Percentiles rank a stretch among this genome's conserved stretches.
Conservation (phyloP, 2,329 filamentous ascomycete genomes). For the Hymenotorrendiella dingleyae region DNA sequence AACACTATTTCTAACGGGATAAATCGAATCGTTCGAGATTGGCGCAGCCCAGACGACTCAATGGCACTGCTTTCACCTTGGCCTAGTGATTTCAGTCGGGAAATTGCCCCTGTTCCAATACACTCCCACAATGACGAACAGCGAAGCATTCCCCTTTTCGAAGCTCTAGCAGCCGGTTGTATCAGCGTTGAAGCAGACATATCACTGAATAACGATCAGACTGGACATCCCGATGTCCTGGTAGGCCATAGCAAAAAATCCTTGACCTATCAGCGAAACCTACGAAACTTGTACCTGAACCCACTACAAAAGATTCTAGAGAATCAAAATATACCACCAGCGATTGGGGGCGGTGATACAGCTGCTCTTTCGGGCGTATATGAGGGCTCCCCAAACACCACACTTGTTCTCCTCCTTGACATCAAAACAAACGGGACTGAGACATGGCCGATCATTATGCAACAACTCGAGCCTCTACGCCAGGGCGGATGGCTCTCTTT, state of each 20-base stretch:
- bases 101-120: constrained; percentile 7
- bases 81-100: constrained; percentile 9
- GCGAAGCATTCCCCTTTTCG: constrained; percentile 38
- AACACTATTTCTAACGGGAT: no score
- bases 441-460: constrained; percentile 33
- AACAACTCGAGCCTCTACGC: constrained; percentile 36
- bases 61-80: constrained; percentile 9
- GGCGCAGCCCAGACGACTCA: no score
- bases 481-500: constrained; percentile 32
- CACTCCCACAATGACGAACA: constrained; percentile 55
- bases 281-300: constrained; percentile 51
- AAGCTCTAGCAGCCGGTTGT: constrained; percentile 50
- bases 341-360: constrained; percentile 35
- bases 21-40: no score
- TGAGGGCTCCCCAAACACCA: constrained; percentile 4
- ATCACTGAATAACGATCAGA: constrained; percentile 48
- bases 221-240: constrained; percentile 33
- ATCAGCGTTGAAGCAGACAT: constrained; percentile 54
- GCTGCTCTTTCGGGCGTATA: constrained; percentile 9
- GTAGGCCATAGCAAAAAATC: constrained; percentile 50
- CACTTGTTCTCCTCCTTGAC: constrained; percentile 43
- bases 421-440: constrained; percentile 39
- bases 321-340: constrained; percentile 39
- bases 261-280: constrained; percentile 46
- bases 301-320: constrained; percentile 50